Base-by-base conservation (phyloP, 2,329 filamentous ascomycete species). In the Verruconis gallopava region DNA sequence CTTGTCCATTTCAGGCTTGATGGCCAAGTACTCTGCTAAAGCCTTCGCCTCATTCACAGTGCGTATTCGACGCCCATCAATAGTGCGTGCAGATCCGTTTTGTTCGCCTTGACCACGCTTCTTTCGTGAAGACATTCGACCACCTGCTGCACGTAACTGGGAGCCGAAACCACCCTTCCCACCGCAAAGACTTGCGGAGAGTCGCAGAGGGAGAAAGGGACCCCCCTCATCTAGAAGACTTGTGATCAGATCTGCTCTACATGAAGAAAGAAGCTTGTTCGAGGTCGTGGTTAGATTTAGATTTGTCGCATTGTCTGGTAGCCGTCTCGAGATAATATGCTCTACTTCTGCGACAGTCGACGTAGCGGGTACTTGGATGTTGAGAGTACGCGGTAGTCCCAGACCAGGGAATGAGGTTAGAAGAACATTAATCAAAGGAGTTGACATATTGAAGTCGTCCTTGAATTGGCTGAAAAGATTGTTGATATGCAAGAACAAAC, bases 131-230 rank as follows among this genome's bases (percentile, higher is more conserved):
- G 86, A 93, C 91, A 98, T 98, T 65, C 93, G 89, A 32, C 93
- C 91, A 56, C 93, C 91, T 3, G 91, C 91, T 0, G 93, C 91
- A 56, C 93, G 85, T 28, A 98, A 77, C 61, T 98, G 93, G 2
- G 89, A 96, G 42, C 91, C 91, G 58, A 98, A 98, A 55, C 91
- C 91, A 61, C 91, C 91, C 59, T 98, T 98, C 57, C 93, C 93
- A 66, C 93, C 91, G 51, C 81, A 83, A 30, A 95, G 66, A 4
- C 82, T 81, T 2, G 80, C 69, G 4, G 78, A 80, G 21, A 98
- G 75, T 42, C 86, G 84, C 3, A 98, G 72, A 0, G 86, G 80
- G 13, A 98, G 70, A 50, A 96, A 79, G 25, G 25, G 6, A n/a
- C 25, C 25, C 66, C 81, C 75, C 41, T 72, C 49, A 21, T 71